Evolutionary conservation across 805 yeast species (phyloP).

Genomic region (Myxozyma neotropica): DNA sequence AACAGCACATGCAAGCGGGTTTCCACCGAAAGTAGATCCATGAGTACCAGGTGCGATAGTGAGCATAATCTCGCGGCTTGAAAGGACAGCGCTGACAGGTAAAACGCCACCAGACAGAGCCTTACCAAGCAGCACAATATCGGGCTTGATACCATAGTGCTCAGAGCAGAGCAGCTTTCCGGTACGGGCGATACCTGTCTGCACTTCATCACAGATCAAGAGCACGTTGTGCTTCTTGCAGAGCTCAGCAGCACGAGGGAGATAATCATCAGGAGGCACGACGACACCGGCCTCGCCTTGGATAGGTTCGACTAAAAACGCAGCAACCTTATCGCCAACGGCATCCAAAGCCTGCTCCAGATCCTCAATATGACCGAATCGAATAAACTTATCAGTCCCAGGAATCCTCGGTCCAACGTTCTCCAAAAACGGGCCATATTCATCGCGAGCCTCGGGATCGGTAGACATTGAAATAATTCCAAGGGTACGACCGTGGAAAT

Average conservation of each 20-base stretch:
- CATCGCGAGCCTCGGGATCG: constrained; percentile 85
- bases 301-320: constrained; percentile 89
- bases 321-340: constrained; percentile 89
- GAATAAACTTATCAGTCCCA: constrained; percentile 63
- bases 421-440: constrained; percentile 86
- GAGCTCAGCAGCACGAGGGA: constrained; percentile 62
- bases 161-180: constrained; percentile 92
- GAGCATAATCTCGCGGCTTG: constrained; percentile 87
- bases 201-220: constrained; percentile 94
- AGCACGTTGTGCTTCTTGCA: constrained; percentile 80
- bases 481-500: constrained; percentile 95
- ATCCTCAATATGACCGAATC: constrained; percentile 87
- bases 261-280: constrained; percentile 84
- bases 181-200: constrained; percentile 96
- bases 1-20: constrained; percentile 89
- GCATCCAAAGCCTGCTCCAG: constrained; percentile 76
- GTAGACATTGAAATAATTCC: constrained; percentile 96
- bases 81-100: constrained; percentile 88
- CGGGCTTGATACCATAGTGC: constrained; percentile 84
- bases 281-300: constrained; percentile 99
- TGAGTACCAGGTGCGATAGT: constrained; percentile 93
- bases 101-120: constrained; percentile 94
- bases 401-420: constrained; percentile 86
- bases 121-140: constrained; percentile 85
- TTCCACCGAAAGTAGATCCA: constrained; percentile 98